Base-by-base conservation (phyloP, 192 early-diverging fungal species). In the Coemansia sp. region DNA sequence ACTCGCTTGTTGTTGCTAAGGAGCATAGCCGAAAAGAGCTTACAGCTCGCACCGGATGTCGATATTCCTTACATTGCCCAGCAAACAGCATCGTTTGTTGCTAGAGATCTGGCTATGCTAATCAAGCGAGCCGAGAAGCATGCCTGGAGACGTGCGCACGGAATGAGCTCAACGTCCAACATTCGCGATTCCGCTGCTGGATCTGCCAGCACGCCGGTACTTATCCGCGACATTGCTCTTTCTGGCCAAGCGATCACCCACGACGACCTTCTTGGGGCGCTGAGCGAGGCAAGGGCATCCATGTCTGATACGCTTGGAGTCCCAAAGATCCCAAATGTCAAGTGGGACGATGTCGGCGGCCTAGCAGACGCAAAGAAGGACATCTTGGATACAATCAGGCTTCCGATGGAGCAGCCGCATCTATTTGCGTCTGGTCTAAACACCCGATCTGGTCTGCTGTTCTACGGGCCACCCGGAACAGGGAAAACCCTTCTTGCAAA, bases 401-500 rank as follows among this genome's bases (percentile, higher is more conserved):
- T 99, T 36, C 97, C 97, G 8, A 75, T 99, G 65, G 91, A 94
- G 65, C 92, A 95, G 61, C 97, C 97, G 6, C 93, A 99, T 59
- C 85, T 99, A 23, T 99, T 99, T 86, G 90, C 92, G 0, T 80
- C 78, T n/a, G 97, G 97, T 4, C 80, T 97, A 67, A 96, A 95
- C 72, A 96, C 95, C 45, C 87, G 97, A 15, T 93, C 92, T 5
- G 97, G 95, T 34, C 88, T 96, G 38, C 76, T 99, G 35, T 84
- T 99, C 33, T 99, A 97, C 74, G 97, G 97, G 0, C 97, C 97
- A 63, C 97, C 97, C 1, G 97, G 97, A 15, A 99, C 97, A 0
- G 98, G 98, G 48, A 99, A 99, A 70, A 99, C 98, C 5, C 76
- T 99, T 42, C 86, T 99, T 20, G 98, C 98, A 35, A 99, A 99